phyloP scores from a whole-genome alignment of 1,139 yeast species.

The Yamadazyma buinensis region DNA sequence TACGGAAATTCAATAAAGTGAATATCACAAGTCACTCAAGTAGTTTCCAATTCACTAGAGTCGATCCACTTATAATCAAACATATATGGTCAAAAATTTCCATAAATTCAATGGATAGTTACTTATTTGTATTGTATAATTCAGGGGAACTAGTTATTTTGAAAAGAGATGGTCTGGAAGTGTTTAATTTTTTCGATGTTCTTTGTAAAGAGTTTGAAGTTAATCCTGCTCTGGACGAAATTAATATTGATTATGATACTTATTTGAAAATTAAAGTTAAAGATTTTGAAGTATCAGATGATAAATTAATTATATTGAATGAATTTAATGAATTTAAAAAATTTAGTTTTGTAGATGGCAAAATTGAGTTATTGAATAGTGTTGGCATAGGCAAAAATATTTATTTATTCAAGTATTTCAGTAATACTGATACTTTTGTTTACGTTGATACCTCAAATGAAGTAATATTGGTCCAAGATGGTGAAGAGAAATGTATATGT shows the following conservation, averaged over 20 bases:
- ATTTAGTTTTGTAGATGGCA: not conserved
- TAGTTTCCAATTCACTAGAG: constrained; percentile 26
- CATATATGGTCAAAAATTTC: constrained; percentile 36
- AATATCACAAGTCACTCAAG: constrained; percentile 27
- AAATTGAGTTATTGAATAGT: not conserved
- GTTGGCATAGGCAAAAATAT: not conserved
- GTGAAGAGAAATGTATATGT: not conserved
- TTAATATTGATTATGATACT: constrained; percentile 17
- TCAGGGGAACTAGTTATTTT: constrained; percentile 38
- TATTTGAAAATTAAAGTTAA: constrained; percentile 23
- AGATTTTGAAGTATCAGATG: constrained; percentile 24
- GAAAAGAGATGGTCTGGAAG: constrained; percentile 24
- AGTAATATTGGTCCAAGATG: constrained; percentile 1
- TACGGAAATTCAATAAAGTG: constrained; percentile 26
- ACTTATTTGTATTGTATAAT: constrained; percentile 33
- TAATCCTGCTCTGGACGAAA: constrained; percentile 11
- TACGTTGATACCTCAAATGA: constrained; percentile 1
- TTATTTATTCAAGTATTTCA: not conserved
- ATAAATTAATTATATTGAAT: constrained; percentile 15
- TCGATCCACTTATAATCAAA: constrained; percentile 32
- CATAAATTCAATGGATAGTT: constrained; percentile 23
- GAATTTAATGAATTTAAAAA: constrained; percentile 10
- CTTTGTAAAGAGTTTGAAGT: constrained; percentile 20
- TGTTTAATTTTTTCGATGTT: constrained; percentile 24
- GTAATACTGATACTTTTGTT: constrained; percentile 1